Evolutionary conservation across 1,284 basidiomycete species (phyloP), one percentile per base, ranked within the genome.

Genomic region (Tilletiaria anomala): DNA sequence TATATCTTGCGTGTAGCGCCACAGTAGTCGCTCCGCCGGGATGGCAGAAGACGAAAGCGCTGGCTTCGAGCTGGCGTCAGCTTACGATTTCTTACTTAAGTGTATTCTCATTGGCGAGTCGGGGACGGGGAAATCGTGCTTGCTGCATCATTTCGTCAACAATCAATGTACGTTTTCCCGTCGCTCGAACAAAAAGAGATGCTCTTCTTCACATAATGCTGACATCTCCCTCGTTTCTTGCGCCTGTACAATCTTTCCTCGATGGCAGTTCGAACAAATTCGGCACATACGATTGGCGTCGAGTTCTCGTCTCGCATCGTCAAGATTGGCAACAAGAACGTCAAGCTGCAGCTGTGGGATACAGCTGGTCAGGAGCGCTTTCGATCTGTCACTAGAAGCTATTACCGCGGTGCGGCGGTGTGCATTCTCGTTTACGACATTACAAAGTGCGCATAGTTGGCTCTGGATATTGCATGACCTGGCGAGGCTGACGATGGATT

Each of bases 361-460:
- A 93, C 89, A 40, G 89, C 89, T 32, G 89, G 89, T n/a, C 88
- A 94, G 73, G 89, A 96, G 73, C 35, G 55, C 38, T 94, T 93
- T 70, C 76, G 88, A 50, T 84, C 82, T 61, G 88, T 94, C 83
- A 83, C 83, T 56, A 89, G 89, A 44, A 93, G 96, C 83, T 97
- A 97, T 74, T 97, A 96, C 75, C 80, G 93, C 67, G 91, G 89
- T 62, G 86, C 89, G 50, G 86, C 91, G 61, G 91, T 91, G 43
- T 91, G 91, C 20, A 78, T 97, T 40, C 76, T 96, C 49, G 78
- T 96, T 56, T 97, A 97, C 71, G 91, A 97, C 74, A 88, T 97
- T 56, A 97, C 93, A 58, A 85, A 77, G 80, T 55, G 86, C 26
- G 26, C n/a, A n/a, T n/a, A n/a, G n/a, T n/a, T n/a, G n/a, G n/a